These are phyloP conservation scores for Gossypium armourianum DNA, from an alignment of 441 rosid genomes.

Conservation along the genomic window DNA sequence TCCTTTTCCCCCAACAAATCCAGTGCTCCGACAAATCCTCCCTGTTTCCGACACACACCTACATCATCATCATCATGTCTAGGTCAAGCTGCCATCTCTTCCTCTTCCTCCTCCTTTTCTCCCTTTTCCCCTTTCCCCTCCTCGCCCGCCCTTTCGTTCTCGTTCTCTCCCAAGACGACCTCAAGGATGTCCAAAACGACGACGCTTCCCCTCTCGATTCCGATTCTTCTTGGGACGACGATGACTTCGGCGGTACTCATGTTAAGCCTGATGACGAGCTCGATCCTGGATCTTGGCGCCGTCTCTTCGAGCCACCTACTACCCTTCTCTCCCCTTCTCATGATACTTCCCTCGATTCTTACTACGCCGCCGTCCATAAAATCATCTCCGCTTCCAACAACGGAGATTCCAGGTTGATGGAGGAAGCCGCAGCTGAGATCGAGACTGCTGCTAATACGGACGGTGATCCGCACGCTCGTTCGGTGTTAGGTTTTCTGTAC, in stretches of 20 bases:
- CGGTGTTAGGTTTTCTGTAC: constrained; percentile 54
- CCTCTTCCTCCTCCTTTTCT: constrained; percentile 29
- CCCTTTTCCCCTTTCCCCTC: constrained; percentile 26
- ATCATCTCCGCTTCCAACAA: constrained; percentile 39
- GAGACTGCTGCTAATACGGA: constrained; percentile 36
- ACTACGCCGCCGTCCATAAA: constrained; percentile 44
- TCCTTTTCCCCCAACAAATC: neutral
- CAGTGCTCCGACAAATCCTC: neutral
- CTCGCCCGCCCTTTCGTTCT: constrained; percentile 59
- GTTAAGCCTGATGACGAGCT: constrained; percentile 63
- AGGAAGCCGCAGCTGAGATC: constrained; percentile 57
- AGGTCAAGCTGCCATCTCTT: neutral
- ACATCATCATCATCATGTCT: neutral
- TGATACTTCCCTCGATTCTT: constrained; percentile 26
- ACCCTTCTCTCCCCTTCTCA: constrained; percentile 17
- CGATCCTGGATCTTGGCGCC: constrained; percentile 94
- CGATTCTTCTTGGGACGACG: constrained; percentile 66
- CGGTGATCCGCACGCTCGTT: constrained; percentile 69
- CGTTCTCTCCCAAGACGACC: constrained; percentile 72
- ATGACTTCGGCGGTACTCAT: constrained; percentile 68
- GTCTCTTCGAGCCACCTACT: constrained; percentile 64
- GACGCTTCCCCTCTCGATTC: constrained; percentile 30
- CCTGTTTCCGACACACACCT: neutral
- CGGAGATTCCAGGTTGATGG: constrained; percentile 51
- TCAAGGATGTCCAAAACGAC: constrained; percentile 46